These are phyloP conservation scores for Suillus tomentosus DNA, from an alignment of 768 basidiomycete species.

Conservation along the genomic window DNA sequence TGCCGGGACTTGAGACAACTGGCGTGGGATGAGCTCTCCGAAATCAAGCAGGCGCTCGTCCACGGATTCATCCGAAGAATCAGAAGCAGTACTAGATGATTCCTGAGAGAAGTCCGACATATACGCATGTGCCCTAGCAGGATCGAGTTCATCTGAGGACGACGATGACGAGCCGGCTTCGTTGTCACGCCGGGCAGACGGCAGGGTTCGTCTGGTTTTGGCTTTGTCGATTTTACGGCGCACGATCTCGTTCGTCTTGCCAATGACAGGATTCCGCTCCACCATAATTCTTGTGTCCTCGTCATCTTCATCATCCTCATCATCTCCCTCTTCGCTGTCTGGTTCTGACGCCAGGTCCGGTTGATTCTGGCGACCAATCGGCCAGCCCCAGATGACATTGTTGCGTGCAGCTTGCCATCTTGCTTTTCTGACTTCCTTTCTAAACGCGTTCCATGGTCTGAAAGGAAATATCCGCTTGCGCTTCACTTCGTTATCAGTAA, in stretches of 20 bases:
- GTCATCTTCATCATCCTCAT: slow-evolving; percentile 3
- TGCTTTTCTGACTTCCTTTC: slow-evolving; percentile 31
- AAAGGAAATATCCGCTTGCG: slow-evolving; percentile 42
- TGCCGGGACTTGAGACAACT: slow-evolving; percentile 37
- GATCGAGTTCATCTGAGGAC: slow-evolving; percentile 21
- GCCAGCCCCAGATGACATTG: slow-evolving; percentile 26
- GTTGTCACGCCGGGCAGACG: not conserved
- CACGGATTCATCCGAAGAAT: slow-evolving; percentile 30
- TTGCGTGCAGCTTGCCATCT: slow-evolving; percentile 34
- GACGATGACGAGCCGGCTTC: slow-evolving; percentile 21
- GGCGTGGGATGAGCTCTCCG: slow-evolving; percentile 37
- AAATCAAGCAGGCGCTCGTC: slow-evolving; percentile 26
- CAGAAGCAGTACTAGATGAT: slow-evolving; percentile 47
- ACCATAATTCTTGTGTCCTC: slow-evolving; percentile 16
- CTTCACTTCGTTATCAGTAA: slow-evolving; percentile 45
- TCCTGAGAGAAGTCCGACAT: slow-evolving; percentile 61
- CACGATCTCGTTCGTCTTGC: slow-evolving; percentile 23
- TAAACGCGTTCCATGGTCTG: slow-evolving; percentile 50
- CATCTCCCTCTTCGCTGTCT: slow-evolving; percentile 10
- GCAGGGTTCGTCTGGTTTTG: slow-evolving; percentile 8
- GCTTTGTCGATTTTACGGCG: slow-evolving; percentile 25
- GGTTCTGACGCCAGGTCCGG: slow-evolving; percentile 12
- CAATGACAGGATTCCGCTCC: slow-evolving; percentile 30
- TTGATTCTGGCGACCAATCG: slow-evolving; percentile 18
- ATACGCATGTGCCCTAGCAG: slow-evolving; percentile 37